A percentile compares a stretch with the other conserved stretches of the same genome.
These are phyloP conservation scores for Paecilomyces fulvus DNA, from an alignment of 2,329 filamentous ascomycete species.

Conservation along the genomic window DNA sequence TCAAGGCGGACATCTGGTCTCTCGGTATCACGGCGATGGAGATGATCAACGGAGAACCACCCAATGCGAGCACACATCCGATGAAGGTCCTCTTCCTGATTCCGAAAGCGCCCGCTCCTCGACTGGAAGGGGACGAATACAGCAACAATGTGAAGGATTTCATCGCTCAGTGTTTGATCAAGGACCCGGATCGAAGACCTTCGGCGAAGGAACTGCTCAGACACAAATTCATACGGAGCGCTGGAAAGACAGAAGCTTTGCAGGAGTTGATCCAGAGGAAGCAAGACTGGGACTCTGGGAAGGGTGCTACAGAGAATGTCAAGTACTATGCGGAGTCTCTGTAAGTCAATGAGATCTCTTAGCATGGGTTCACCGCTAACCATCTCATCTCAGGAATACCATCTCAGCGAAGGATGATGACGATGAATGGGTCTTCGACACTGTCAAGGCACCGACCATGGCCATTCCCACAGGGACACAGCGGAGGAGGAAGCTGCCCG, in stretches of 20 bases:
- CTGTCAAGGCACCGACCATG: conserved; percentile 62
- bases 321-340: conserved; percentile 94
- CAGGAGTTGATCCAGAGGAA: conserved; percentile 77
- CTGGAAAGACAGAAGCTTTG: conserved; percentile 78
- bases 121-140: conserved; percentile 70
- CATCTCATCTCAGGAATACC: conserved; percentile 42
- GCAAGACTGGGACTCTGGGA: conserved; percentile 71
- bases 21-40: conserved; percentile 88
- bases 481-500: conserved; percentile 40
- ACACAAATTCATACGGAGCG: conserved; percentile 78
- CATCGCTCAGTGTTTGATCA: conserved; percentile 78
- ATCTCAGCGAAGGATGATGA: conserved; percentile 57
- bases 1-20: conserved; percentile 91
- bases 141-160: conserved; percentile 93
- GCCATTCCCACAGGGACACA: conserved; percentile 46
- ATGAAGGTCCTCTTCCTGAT: conserved; percentile 94
- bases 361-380: conserved; percentile 9
- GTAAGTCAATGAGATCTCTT: conserved; percentile 28
- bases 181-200: conserved; percentile 77
- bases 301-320: conserved; percentile 59
- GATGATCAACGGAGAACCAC: conserved; percentile 81
- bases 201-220: conserved; percentile 79
- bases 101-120: conserved; percentile 76
- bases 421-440: conserved; percentile 94
- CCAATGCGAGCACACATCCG: conserved; percentile 73